These are phyloP conservation scores for Aspergillus fijiensis DNA, from an alignment of 2,329 filamentous ascomycete species.

Conservation along the genomic window DNA sequence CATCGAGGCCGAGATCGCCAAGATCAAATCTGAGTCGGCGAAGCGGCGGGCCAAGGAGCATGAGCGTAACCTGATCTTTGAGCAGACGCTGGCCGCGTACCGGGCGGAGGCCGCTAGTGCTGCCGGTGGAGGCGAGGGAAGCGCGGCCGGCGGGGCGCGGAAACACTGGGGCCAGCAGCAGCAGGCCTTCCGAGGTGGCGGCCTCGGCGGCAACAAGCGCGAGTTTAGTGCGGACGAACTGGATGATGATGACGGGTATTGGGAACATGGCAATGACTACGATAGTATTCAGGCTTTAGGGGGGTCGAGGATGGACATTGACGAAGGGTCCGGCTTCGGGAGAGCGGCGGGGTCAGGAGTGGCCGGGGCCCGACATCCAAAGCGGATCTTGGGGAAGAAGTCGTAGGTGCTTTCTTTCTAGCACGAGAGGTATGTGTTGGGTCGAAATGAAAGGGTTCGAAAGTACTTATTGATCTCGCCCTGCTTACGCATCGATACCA, in stretches of 20 bases:
- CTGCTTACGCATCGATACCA: background rate
- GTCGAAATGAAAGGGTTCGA: background rate
- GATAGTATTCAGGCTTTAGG: slow-evolving; percentile 22
- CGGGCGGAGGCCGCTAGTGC: slow-evolving; percentile 16
- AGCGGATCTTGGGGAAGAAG: slow-evolving; percentile 40
- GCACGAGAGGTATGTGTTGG: background rate
- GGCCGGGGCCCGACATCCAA: slow-evolving; percentile 30
- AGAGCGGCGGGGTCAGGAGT: slow-evolving; percentile 20
- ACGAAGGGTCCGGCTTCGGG: slow-evolving; percentile 33
- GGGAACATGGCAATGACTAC: slow-evolving; percentile 31
- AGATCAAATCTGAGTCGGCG: slow-evolving; percentile 61
- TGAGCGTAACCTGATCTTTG: slow-evolving; percentile 50
- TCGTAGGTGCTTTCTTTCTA: slow-evolving; percentile 14
- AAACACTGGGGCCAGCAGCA: slow-evolving; percentile 13
- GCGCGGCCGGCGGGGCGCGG: slow-evolving; percentile 2
- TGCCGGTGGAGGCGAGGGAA: background rate
- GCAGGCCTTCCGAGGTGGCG: slow-evolving; percentile 13
- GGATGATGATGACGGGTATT: slow-evolving; percentile 41
- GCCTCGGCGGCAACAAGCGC: slow-evolving; percentile 38
- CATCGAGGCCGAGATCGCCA: slow-evolving; percentile 72
- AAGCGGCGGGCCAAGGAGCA: slow-evolving; percentile 53
- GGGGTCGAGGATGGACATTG: slow-evolving; percentile 42
- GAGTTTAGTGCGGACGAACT: slow-evolving; percentile 41
- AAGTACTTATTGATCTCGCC: background rate
- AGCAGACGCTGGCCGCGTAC: slow-evolving; percentile 49